Evolutionary conservation across 306 rosid species (phyloP), one percentile per base, ranked within the genome.

Genomic region (Pterocarpus macrocarpus): DNA sequence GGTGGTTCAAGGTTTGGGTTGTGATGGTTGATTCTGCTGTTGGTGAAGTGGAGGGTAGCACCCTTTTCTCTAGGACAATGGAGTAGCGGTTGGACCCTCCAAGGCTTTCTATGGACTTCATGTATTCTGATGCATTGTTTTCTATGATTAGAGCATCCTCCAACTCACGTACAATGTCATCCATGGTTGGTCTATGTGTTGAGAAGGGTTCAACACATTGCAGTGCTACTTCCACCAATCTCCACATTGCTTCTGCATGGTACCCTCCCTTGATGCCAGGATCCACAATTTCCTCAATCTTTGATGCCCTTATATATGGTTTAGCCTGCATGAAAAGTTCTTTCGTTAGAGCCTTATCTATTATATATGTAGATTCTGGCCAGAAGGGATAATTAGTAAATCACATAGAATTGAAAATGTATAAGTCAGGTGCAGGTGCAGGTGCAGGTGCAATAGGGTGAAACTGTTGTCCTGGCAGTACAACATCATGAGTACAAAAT

Each of bases 161-260:
- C 63, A 93, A 89, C 89, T 95, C 97, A 1, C 97, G 90, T 1
- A 95, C 91, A 22, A 95, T 84, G 80, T 88, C 91, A 47, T 65
- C 89, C 99, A 95, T 95, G 89, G 81, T 68, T 35, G 97, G 99
- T 56, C 97, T 83, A 75, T 86, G 69, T 56, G 89, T 87, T 36
- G 97, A 92, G 73, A 77, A 83, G 50, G 91, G 92, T 75, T 95
- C 97, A 33, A 89, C 82, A 63, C 99, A 95, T 35, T 87, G 78
- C 84, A 88, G 71, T 76, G 97, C 92, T 80, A 82, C 91, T 85
- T 95, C 97, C 85, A 89, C 92, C 32, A 91, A 97, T 82, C 97
- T 89, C 99, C 99, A 95, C 94, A 95, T 85, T 50, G 97, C 93
- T 89, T 95, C 99, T 65, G 93, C 95, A 77, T 90, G 96, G 82